phyloP scores from a whole-genome alignment of 1,139 yeast species.

The Protomyces pachydermus region DNA sequence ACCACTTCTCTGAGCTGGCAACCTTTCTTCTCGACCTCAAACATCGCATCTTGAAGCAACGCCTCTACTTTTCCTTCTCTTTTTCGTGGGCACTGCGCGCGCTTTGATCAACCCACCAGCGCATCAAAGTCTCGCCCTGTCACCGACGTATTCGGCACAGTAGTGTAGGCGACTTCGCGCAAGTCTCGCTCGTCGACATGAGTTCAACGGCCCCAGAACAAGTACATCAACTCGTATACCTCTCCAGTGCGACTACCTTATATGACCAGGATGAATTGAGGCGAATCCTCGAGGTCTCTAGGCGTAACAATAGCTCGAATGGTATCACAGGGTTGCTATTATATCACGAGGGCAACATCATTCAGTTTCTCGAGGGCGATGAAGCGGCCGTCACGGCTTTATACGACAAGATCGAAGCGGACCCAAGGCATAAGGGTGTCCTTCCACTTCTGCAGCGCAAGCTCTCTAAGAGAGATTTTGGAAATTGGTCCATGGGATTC shows the following conservation, averaged over 20 bases:
- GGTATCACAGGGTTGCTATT: conserved; percentile 17
- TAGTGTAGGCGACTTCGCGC: too few relatives aligned
- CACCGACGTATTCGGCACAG: too few relatives aligned
- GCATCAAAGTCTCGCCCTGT: too few relatives aligned
- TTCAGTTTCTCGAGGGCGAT: conserved; percentile 23
- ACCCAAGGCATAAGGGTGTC: conserved; percentile 19
- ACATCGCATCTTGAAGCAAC: too few relatives aligned
- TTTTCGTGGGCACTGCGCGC: too few relatives aligned
- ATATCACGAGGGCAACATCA: conserved; percentile 24
- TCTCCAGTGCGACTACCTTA: conserved; percentile 9
- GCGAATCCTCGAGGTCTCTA: conserved; percentile 7
- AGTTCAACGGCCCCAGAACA: neutral
- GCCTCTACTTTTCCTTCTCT: too few relatives aligned
- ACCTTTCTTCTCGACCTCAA: too few relatives aligned
- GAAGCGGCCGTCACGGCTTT: neutral
- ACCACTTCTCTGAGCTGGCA: too few relatives aligned
- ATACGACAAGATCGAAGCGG: conserved; percentile 15
- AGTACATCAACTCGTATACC: conserved; percentile 9
- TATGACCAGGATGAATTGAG: conserved; percentile 6
- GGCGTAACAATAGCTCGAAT: conserved; percentile 10
- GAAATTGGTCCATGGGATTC: conserved; percentile 22
- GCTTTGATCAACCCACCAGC: too few relatives aligned
- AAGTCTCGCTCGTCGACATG: neutral
- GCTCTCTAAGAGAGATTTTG: conserved; percentile 8
- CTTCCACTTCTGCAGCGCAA: conserved; percentile 17